phyloP scores from a whole-genome alignment of 129 eudicot genomes.

The Flaveria bidentis region DNA sequence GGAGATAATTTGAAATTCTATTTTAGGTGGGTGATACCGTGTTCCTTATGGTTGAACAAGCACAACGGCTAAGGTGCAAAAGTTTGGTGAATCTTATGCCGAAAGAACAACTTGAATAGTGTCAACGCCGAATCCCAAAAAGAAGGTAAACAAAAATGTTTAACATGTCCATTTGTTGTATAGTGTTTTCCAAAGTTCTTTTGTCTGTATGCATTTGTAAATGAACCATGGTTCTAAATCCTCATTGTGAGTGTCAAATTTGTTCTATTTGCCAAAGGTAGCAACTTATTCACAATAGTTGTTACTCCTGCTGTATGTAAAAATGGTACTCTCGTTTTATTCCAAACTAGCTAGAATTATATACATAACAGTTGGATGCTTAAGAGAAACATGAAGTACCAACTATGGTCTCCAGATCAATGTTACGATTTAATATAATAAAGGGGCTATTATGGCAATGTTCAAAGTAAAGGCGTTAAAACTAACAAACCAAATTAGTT shows the following conservation, averaged over 20 bases:
- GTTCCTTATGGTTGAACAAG: constrained; percentile 13
- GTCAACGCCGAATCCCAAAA: constrained; percentile 25
- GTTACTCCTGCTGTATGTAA: too few species aligned
- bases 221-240: constrained; percentile 7
- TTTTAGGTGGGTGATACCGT: not conserved
- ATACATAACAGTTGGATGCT: too few species aligned
- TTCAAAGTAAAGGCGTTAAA: too few species aligned
- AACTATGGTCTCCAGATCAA: too few species aligned
- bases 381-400: too few species aligned
- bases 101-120: constrained; percentile 24
- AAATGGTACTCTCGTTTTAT: too few species aligned
- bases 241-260: constrained; percentile 28
- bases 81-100: constrained; percentile 39
- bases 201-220: constrained; percentile 13
- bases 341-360: too few species aligned
- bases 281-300: constrained; percentile 9
- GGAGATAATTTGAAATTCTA: not conserved
- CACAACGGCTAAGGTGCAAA: constrained; percentile 33
- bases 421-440: too few species aligned
- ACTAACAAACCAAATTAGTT: too few species aligned
- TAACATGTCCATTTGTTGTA: not conserved
- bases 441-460: too few species aligned
- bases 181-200: constrained; percentile 38
- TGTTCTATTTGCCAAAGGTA: constrained; percentile 6
- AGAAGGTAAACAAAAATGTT: constrained; percentile 1